These are phyloP conservation scores for Camellia lanceoleosa DNA, from an alignment of 148 eudicot species.

Conservation along the genomic window DNA sequence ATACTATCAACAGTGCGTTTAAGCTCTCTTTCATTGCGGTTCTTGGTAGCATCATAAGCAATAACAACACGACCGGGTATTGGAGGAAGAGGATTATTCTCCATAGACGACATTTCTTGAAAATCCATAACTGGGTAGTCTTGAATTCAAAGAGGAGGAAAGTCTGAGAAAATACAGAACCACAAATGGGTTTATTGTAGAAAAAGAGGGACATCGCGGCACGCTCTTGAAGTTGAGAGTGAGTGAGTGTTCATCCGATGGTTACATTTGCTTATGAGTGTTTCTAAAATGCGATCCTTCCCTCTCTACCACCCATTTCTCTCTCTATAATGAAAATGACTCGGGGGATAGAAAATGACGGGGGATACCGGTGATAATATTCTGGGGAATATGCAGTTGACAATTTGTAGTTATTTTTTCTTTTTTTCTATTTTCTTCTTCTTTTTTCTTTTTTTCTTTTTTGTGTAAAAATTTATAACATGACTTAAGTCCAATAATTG, in stretches of 20 bases:
- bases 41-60: conserved; percentile 36
- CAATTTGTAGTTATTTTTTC: no score
- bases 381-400: no score
- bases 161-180: not conserved
- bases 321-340: no score
- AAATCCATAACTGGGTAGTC: not conserved
- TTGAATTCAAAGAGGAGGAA: not conserved
- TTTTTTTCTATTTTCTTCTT: no score
- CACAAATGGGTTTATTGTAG: conserved; percentile 1
- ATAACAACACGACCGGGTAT: conserved; percentile 28
- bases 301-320: no score
- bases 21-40: conserved; percentile 21
- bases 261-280: not conserved
- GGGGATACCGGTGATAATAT: no score
- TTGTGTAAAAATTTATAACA: no score
- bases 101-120: conserved; percentile 7
- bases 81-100: conserved; percentile 24
- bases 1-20: conserved; percentile 17
- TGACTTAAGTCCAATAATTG: no score
- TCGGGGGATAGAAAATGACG: no score
- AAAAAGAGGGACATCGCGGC: not conserved
- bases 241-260: conserved; percentile 1
- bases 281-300: not conserved
- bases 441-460: no score
- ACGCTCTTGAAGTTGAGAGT: not conserved